phyloP scores from a whole-genome alignment of 78 protist genomes.

The Guillardia theta region DNA sequence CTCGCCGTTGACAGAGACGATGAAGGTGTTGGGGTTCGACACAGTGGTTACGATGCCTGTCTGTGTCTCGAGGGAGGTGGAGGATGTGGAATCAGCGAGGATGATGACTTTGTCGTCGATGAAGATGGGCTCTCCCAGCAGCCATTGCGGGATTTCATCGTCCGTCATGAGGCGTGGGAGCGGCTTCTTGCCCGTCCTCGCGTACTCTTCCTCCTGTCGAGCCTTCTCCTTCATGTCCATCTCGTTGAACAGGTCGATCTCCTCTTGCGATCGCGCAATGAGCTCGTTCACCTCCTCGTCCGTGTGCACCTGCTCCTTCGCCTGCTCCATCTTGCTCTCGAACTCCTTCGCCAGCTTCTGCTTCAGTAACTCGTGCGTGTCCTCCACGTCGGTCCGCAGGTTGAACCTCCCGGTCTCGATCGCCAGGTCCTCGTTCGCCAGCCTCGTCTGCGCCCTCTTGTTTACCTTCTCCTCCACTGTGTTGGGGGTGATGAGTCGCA shows the following conservation, averaged over 20 bases:
- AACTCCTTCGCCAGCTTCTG: slow-evolving; percentile 9
- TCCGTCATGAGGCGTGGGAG: neutral
- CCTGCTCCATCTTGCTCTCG: neutral
- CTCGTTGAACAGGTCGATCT: slow-evolving; percentile 41
- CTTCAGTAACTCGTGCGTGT: neutral
- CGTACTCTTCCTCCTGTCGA: neutral
- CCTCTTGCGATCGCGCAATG: slow-evolving; percentile 41
- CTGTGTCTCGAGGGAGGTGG: neutral
- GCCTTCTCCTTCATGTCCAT: neutral
- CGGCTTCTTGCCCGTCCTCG: neutral
- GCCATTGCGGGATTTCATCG: neutral
- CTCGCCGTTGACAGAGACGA: neutral
- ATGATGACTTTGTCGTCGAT: neutral
- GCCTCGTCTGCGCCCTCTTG: neutral
- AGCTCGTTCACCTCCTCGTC: slow-evolving; percentile 27
- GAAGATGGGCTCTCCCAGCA: neutral
- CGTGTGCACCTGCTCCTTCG: neutral
- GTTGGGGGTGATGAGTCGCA: slow-evolving; percentile 78
- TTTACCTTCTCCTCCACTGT: slow-evolving; percentile 80
- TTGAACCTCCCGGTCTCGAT: slow-evolving; percentile 27
- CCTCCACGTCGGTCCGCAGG: neutral
- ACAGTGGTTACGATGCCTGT: neutral
- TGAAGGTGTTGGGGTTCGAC: neutral
- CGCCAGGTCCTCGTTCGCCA: neutral
- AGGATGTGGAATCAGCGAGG: neutral